Percentiles rank a stretch among this genome's conserved stretches.
phyloP scores from a whole-genome alignment of 768 basidiomycete genomes.

The Melanogaster broomeanus region DNA sequence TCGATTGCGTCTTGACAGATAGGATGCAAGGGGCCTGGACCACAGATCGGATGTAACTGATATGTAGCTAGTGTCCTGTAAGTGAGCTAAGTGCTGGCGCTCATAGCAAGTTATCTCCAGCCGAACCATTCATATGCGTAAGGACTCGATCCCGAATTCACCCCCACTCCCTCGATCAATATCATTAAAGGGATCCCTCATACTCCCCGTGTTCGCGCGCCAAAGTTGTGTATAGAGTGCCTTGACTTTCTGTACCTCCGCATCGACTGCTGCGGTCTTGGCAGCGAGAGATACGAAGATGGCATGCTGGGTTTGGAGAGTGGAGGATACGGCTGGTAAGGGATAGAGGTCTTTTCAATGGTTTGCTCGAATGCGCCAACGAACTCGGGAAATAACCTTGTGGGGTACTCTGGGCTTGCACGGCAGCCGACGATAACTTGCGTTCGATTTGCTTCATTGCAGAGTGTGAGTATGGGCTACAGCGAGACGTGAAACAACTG shows the following conservation, averaged over 20 bases:
- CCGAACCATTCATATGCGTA: slow-evolving; percentile 10
- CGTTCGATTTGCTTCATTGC: slow-evolving; percentile 61
- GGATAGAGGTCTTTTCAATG: background rate
- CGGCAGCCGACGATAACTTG: slow-evolving; percentile 68
- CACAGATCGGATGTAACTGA: no score
- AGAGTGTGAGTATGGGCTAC: background rate
- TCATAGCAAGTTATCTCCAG: no score
- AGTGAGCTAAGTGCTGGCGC: no score
- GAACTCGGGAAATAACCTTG: slow-evolving; percentile 51
- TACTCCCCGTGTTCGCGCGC: slow-evolving; percentile 79
- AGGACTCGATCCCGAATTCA: slow-evolving; percentile 46
- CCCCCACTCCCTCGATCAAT: slow-evolving; percentile 38
- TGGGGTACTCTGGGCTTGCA: slow-evolving; percentile 67
- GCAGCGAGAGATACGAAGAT: slow-evolving; percentile 77
- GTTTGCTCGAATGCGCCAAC: background rate
- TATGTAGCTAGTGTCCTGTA: no score
- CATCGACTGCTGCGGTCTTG: slow-evolving; percentile 72
- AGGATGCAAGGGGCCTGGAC: no score
- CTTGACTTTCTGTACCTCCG: slow-evolving; percentile 78
- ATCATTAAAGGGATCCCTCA: slow-evolving; percentile 78
- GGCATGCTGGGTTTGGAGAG: slow-evolving; percentile 77
- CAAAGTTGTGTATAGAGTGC: slow-evolving; percentile 74
- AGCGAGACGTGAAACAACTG: slow-evolving; percentile 1
- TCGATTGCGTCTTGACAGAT: no score
- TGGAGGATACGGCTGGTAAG: slow-evolving; percentile 63